Evolutionary conservation across 1,284 basidiomycete species (phyloP), one percentile per base, ranked within the genome.

Genomic region (Sanghuangporus weigelae): DNA sequence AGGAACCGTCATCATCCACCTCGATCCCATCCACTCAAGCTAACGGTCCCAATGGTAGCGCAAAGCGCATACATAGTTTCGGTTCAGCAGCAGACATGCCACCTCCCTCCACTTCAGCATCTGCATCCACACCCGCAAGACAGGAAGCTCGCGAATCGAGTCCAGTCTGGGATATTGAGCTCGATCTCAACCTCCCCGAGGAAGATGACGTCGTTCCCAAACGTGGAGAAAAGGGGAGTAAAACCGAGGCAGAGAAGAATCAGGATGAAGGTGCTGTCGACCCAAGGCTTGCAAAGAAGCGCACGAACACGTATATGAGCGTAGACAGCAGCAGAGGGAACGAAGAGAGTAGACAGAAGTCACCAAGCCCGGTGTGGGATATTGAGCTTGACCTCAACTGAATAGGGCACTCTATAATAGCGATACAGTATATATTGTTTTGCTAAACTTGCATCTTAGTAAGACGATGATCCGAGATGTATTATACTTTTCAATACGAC

Each of bases 341-440:
- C 63, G 64, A 70, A 70, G 16, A 58, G 60, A 40, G 50, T n/a
- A 61, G 55, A 14, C 68, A 72, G 39, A 73, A 77, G 12, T 70
- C 74, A 53, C 71, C 71, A 16, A 80, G 78, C 66, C 84, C 85
- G 1, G 72, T 77, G 14, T 86, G 85, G 85, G 84, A 87, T 67
- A 85, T 87, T 50, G 87, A 88, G 66, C 73, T 79, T 1, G 80
- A 82, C 55, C 67, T 79, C 48, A 77, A 78, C 60, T 44, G 11
- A 14, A n/a, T 44, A 44, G 11, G 2, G 42, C 7, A 14, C n/a
- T 44, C 3, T 31, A 5, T 31, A 31, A 31, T 31, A 31, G 26
- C 26, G 26, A 31, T 31, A 4, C 26, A 31, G 3, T 31, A 7
- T 44, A 8, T n/a, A 44, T 44, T 44, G 10, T 31, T 4, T 31